Base-by-base conservation (phyloP, 2,329 filamentous ascomycete species). In the Exophiala calicioides region DNA sequence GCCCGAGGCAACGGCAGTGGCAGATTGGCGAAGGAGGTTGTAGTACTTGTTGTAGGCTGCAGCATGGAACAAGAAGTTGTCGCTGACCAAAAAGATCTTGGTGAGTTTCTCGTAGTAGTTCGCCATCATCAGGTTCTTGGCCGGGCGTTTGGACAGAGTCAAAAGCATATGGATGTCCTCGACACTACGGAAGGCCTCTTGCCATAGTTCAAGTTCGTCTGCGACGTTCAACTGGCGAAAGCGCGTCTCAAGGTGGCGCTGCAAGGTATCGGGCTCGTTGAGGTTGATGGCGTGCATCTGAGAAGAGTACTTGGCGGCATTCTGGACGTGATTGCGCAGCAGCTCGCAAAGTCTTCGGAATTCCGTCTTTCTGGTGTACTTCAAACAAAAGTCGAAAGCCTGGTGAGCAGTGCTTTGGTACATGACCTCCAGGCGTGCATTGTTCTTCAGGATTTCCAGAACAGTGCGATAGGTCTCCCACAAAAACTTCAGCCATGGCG, bases 31-130 rank as follows among this genome's bases (percentile, higher is more conserved):
- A 55, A 98, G 84, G 24, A 98, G 83, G 67, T 90, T 95, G 79
- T 95, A 97, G 77, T 96, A 97, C 62, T 91, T 82, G 60, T 90
- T 94, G 89, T 90, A 98, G 53, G 93, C 90, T 44, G 93, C 93
- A 59, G 93, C 93, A 67, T 98, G 93, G 84, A 98, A 98, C 34
- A 98, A 84, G 69, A 97, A 97, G 78, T 98, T 98, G 75, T 97
- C 93, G 69, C 91, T 95, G 58, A 97, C 93, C 55, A 98, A 82
- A 80, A 98, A 98, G 69, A 98, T 98, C 57, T 90, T 84, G 30
- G 93, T 96, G 48, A 98, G 84, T 76, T 97, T 97, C 79, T 98
- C 93, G 72, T 97, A 98, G 80, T 98, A 98, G 77, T 97, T 98
- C 73, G 93, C 93, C 93, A 98, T 98, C 93, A 98, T 97, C 66